Evolutionary conservation across 2,329 filamentous ascomycete genomes (phyloP).

Genomic region (Sporothrix dimorphospora): DNA sequence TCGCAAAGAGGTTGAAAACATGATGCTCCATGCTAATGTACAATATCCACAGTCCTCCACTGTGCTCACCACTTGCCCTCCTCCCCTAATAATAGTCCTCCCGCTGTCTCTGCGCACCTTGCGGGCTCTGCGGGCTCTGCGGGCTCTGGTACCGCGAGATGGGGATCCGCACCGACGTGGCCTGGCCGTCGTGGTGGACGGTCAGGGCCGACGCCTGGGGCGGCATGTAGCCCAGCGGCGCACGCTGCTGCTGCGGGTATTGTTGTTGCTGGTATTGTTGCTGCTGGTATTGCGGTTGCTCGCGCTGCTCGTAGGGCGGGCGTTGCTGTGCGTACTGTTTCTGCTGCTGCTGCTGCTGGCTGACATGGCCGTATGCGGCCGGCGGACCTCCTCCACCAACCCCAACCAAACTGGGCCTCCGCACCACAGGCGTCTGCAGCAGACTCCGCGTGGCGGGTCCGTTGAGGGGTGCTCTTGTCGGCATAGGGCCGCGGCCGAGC

Average conservation of each 20-base stretch:
- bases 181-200: constrained; percentile 23
- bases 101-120: neutral
- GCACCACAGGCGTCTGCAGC: constrained; percentile 19
- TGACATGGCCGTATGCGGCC: neutral
- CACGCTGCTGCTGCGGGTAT: neutral
- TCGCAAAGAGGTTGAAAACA: neutral
- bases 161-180: constrained; percentile 31
- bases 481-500: constrained; percentile 3
- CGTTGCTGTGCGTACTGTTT: too few species aligned
- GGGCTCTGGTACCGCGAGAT: constrained; percentile 26
- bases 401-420: neutral
- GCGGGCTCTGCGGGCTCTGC: constrained; percentile 1
- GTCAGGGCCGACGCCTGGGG: constrained; percentile 25
- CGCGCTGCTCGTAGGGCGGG: neutral
- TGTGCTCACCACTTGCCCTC: neutral
- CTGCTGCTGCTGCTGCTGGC: neutral
- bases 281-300: neutral
- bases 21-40: neutral
- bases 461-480: constrained; percentile 28
- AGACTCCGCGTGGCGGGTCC: constrained; percentile 28
- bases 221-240: constrained; percentile 6
- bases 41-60: neutral
- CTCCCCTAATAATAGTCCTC: neutral
- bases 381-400: neutral
- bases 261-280: constrained; percentile 12